phyloP scores from a whole-genome alignment of 177 flowering plant genomes.

The Vitis hybrid region DNA sequence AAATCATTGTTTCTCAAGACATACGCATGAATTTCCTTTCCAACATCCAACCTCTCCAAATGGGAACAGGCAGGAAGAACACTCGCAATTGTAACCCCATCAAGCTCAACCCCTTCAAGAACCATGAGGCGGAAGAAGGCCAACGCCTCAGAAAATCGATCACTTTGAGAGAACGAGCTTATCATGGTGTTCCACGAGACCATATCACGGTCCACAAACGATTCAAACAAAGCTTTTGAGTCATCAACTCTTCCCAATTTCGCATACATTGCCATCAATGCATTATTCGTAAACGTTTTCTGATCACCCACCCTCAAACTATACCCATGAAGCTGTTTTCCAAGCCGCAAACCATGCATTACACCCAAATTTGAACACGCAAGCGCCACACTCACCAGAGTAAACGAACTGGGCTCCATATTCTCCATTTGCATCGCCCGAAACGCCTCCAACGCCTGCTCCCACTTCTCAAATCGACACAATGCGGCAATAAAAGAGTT shows the following conservation, averaged over 20 bases:
- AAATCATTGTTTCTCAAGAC: conserved; percentile 46
- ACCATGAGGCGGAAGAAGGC: conserved; percentile 41
- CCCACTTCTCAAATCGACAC: conserved; percentile 64
- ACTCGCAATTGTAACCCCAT: conserved; percentile 68
- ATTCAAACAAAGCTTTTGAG: conserved; percentile 38
- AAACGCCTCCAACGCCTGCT: conserved; percentile 53
- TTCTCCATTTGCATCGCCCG: conserved; percentile 40
- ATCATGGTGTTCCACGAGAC: conserved; percentile 82
- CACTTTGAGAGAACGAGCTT: conserved; percentile 58
- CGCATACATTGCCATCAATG: conserved; percentile 76
- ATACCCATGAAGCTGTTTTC: conserved; percentile 66
- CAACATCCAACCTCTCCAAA: conserved; percentile 48
- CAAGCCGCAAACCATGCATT: conserved; percentile 43
- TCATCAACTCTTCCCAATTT: conserved; percentile 53
- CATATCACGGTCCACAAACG: conserved; percentile 45
- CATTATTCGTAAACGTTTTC: conserved; percentile 50
- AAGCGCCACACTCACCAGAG: conserved; percentile 59
- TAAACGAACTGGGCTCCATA: conserved; percentile 58
- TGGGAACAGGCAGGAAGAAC: conserved; percentile 81
- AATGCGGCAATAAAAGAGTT: conserved; percentile 58
- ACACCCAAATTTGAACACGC: conserved; percentile 49
- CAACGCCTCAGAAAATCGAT: conserved; percentile 51
- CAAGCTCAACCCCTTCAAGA: conserved; percentile 47
- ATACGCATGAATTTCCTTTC: conserved; percentile 75
- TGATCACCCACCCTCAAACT: conserved; percentile 41